phyloP scores from a whole-genome alignment of 176 grass and related monocot genomes.

The Otatea glauca region DNA sequence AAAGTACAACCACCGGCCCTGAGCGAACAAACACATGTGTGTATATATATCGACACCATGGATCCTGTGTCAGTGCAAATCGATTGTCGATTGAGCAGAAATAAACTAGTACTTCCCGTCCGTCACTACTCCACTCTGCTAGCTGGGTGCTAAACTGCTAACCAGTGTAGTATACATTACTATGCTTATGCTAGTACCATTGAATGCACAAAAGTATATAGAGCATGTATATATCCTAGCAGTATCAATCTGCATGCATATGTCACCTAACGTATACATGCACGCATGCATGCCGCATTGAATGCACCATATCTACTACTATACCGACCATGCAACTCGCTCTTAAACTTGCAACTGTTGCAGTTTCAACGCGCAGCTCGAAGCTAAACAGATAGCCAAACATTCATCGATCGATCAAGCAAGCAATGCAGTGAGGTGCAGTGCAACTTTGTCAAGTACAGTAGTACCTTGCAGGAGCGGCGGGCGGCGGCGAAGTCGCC shows the following conservation, averaged over 20 bases:
- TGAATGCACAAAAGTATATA: slow-evolving; percentile 46
- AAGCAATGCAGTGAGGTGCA: not conserved
- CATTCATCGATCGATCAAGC: not conserved
- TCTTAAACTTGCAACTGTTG: not conserved
- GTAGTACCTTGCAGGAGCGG: slow-evolving; percentile 65
- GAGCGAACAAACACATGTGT: slow-evolving; percentile 28
- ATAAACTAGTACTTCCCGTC: not conserved
- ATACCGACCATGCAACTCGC: not conserved
- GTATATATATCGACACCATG: not conserved
- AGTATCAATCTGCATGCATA: slow-evolving; percentile 47
- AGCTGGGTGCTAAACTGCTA: not conserved
- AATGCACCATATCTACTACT: slow-evolving; percentile 9
- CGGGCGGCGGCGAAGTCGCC: slow-evolving; percentile 74
- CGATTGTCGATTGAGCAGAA: slow-evolving; percentile 45
- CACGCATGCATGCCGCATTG: slow-evolving; percentile 26
- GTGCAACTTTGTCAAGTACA: not conserved
- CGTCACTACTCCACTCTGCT: not conserved
- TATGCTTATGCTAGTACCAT: slow-evolving; percentile 43
- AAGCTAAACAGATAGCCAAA: not conserved
- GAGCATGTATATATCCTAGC: not conserved
- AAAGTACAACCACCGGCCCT: slow-evolving; percentile 15
- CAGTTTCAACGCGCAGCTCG: not conserved
- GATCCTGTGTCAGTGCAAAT: slow-evolving; percentile 46
- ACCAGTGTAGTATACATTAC: not conserved
- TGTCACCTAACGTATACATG: slow-evolving; percentile 44